phyloP scores from a whole-genome alignment of 2,329 filamentous ascomycete species.

The Fusarium gaditjirri region DNA sequence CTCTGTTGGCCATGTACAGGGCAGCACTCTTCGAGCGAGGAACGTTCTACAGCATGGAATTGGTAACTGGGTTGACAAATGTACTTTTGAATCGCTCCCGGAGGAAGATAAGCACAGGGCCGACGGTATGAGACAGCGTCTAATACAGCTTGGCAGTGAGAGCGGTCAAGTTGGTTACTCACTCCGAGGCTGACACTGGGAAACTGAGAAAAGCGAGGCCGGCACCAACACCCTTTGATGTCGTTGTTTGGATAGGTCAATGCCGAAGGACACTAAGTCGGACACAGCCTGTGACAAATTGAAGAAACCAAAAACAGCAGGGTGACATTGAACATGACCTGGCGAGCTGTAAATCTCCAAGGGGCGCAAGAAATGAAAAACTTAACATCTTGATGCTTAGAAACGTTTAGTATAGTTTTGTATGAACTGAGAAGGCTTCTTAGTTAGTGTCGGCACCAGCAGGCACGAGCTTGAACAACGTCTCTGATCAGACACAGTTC shows the following conservation, averaged over 20 bases:
- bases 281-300: not conserved
- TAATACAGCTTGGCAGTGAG: conserved; percentile 70
- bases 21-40: conserved; percentile 67
- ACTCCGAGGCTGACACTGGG: conserved; percentile 65
- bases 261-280: not conserved
- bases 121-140: conserved; percentile 69
- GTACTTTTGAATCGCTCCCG: conserved; percentile 63
- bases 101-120: conserved; percentile 61
- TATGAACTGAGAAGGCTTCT: not conserved
- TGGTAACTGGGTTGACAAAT: conserved; percentile 70
- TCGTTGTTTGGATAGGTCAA: conserved; percentile 1
- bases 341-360: not conserved
- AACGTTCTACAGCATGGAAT: conserved; percentile 82
- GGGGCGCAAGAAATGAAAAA: not conserved
- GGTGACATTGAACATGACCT: not conserved
- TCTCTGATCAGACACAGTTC: not conserved
- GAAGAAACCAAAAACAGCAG: not conserved
- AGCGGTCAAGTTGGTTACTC: conserved; percentile 73
- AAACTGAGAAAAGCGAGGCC: not conserved
- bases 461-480: not conserved
- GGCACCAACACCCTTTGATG: conserved; percentile 22
- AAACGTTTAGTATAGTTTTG: not conserved
- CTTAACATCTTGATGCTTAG: not conserved
- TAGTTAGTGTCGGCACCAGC: not conserved
- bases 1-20: conserved; percentile 71